Evolutionary conservation across 768 basidiomycete genomes (phyloP).

Genomic region (Rhizopogon vesiculosus): DNA sequence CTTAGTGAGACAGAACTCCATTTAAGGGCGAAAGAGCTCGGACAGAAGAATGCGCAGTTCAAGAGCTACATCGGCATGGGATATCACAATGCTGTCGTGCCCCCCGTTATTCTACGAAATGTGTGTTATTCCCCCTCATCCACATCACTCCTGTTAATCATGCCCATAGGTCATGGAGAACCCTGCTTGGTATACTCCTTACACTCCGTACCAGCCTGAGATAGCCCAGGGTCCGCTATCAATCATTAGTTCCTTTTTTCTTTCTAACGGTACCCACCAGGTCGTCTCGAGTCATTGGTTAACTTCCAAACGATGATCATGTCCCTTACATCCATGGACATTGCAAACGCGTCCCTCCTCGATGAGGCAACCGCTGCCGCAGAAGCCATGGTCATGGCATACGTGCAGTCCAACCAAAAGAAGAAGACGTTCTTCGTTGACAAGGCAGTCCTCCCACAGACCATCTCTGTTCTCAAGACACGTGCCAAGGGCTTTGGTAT

Average conservation of each 20-base stretch:
- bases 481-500: slow-evolving; percentile 95
- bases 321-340: slow-evolving; percentile 91
- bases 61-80: slow-evolving; percentile 99
- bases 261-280: slow-evolving; percentile 34
- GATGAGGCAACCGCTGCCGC: slow-evolving; percentile 96
- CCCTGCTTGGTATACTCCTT: slow-evolving; percentile 97
- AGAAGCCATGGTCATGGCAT: slow-evolving; percentile 96
- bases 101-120: slow-evolving; percentile 92
- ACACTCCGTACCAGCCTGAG: slow-evolving; percentile 96
- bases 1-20: slow-evolving; percentile 86
- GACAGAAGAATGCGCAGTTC: slow-evolving; percentile 72
- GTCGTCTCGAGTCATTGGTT: slow-evolving; percentile 92
- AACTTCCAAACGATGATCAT: slow-evolving; percentile 97
- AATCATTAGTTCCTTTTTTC: neutral
- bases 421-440: slow-evolving; percentile 86
- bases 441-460: slow-evolving; percentile 79
- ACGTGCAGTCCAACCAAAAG: slow-evolving; percentile 59
- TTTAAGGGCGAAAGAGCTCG: slow-evolving; percentile 69
- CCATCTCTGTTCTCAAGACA: slow-evolving; percentile 81
- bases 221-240: slow-evolving; percentile 81
- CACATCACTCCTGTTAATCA: slow-evolving; percentile 4
- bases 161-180: slow-evolving; percentile 76
- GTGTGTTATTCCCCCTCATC: slow-evolving; percentile 36
- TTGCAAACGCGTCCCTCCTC: slow-evolving; percentile 92
- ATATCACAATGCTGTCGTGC: slow-evolving; percentile 91